Percentiles rank a stretch among this genome's conserved stretches.
Evolutionary conservation across 345 rosid genomes (phyloP).

Genomic region (Salix udensis): DNA sequence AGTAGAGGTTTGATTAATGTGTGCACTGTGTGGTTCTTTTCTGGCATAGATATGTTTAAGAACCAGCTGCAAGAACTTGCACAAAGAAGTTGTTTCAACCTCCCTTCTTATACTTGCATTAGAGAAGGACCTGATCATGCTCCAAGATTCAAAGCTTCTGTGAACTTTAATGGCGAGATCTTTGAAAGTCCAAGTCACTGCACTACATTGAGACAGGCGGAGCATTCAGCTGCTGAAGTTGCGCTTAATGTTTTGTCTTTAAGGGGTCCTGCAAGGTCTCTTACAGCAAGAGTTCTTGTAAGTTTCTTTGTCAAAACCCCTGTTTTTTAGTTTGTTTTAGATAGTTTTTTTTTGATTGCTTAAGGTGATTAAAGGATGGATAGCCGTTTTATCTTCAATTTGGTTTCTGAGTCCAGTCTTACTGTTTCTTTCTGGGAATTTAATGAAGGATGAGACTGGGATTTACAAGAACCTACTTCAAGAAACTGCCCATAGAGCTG

Average conservation of each 20-base stretch:
- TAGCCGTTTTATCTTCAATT: neutral
- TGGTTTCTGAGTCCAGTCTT: neutral
- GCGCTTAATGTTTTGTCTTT: conserved; percentile 58
- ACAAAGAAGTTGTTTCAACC: conserved; percentile 74
- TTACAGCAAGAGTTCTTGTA: conserved; percentile 68
- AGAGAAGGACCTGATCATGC: conserved; percentile 85
- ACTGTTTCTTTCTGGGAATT: neutral
- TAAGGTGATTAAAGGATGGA: neutral
- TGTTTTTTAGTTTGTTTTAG: neutral
- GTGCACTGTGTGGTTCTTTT: neutral
- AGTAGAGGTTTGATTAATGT: conserved; percentile 6
- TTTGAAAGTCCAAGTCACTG: conserved; percentile 55
- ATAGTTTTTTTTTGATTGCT: conserved; percentile 2
- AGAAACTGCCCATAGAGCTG: conserved; percentile 74
- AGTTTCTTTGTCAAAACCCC: conserved; percentile 13
- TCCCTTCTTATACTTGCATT: conserved; percentile 63
- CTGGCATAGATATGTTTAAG: conserved; percentile 49
- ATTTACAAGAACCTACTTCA: conserved; percentile 74
- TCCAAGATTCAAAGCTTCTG: conserved; percentile 75
- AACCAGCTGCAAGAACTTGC: conserved; percentile 75
- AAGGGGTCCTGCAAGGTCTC: conserved; percentile 61
- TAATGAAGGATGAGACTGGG: conserved; percentile 67
- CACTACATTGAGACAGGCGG: conserved; percentile 66
- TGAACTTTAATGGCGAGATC: conserved; percentile 70
- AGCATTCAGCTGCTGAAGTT: conserved; percentile 70